These are phyloP conservation scores for Diophrys sp. DNA, from an alignment of 73 alveolate genomes.

Conservation along the genomic window DNA sequence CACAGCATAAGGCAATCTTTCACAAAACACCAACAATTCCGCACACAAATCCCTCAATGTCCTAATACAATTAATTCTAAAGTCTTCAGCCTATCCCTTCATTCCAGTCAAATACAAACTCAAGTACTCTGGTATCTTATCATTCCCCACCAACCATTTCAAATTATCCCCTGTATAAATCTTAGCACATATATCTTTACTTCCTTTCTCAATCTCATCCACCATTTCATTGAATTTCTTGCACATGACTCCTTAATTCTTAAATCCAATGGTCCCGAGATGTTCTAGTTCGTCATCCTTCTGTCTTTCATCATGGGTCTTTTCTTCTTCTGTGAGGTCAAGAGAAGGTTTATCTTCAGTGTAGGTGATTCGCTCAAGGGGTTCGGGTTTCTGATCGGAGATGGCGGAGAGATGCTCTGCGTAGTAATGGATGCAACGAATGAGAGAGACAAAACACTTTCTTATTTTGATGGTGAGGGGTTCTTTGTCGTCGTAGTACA, in stretches of 20 bases:
- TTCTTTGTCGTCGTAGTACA: slow-evolving; percentile 38
- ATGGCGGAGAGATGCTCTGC: slow-evolving; percentile 72
- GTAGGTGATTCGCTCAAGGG: slow-evolving; percentile 62
- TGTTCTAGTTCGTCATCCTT: slow-evolving; percentile 77
- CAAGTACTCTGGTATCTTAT: slow-evolving; percentile 83
- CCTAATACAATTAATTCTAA: slow-evolving; percentile 78
- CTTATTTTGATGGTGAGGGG: slow-evolving; percentile 60
- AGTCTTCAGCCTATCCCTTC: slow-evolving; percentile 81
- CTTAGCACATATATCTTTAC: slow-evolving; percentile 74
- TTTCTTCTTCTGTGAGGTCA: slow-evolving; percentile 68
- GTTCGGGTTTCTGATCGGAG: slow-evolving; percentile 55
- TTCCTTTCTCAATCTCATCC: slow-evolving; percentile 75
- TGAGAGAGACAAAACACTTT: slow-evolving; percentile 53
- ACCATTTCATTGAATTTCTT: slow-evolving; percentile 61
- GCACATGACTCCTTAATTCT: slow-evolving; percentile 45
- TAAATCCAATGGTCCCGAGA: slow-evolving; percentile 71
- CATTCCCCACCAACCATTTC: slow-evolving; percentile 75
- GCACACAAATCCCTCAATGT: slow-evolving; percentile 77
- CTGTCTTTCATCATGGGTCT: slow-evolving; percentile 71
- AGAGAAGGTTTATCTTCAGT: slow-evolving; percentile 57
- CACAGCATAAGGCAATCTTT: slow-evolving; percentile 36
- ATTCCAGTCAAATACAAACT: slow-evolving; percentile 68
- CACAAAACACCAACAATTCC: slow-evolving; percentile 34
- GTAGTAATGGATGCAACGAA: slow-evolving; percentile 73
- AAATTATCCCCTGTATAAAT: slow-evolving; percentile 87